Evolutionary conservation across 805 yeast genomes (phyloP), one percentile per base, ranked within the genome.

Genomic region (Wickerhamomyces canadensis): DNA sequence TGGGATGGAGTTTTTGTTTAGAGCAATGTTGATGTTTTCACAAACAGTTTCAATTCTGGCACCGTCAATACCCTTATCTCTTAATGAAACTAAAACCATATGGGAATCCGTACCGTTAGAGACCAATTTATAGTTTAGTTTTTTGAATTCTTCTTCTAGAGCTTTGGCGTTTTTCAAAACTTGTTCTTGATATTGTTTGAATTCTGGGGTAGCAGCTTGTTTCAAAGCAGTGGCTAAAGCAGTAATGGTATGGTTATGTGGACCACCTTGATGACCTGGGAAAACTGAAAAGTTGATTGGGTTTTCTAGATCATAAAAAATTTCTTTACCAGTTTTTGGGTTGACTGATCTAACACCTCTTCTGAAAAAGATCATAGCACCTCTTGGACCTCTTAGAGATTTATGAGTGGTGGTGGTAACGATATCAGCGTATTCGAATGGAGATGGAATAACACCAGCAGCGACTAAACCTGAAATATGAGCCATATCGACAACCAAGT

Each of bases 191-290:
- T 91, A 91, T 58, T 77, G 84, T 63, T 77, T 84, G 70, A 82
- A 93, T 65, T 89, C 97, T 43, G 94, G 95, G 36, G 86, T 71
- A 47, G 78, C 73, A 43, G 96, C 94, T 72, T 93, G 98, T 64
- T 88, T 88, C 62, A 93, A 78, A 36, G 98, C 98, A 47, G 89
- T 93, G 14, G 98, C 97, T 56, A 93, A 70, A 25, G 98, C 98
- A 52, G 97, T 83, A 61, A 93, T 93, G 51, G 98, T 93, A 71
- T 93, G 98, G 75, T 93, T 93, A 70, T 93, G 98, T 55, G 98
- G 98, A 62, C 98, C 98, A 74, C 98, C 98, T 74, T 93, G 98
- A 68, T 93, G 98, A 51, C 96, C 98, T 57, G 98, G 98, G 91
- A 93, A 93, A 38, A 93, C 98, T 9, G 97, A 88, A 66, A 93